phyloP scores from a whole-genome alignment of 2,329 filamentous ascomycete species.

The Aspergillus piperis region DNA sequence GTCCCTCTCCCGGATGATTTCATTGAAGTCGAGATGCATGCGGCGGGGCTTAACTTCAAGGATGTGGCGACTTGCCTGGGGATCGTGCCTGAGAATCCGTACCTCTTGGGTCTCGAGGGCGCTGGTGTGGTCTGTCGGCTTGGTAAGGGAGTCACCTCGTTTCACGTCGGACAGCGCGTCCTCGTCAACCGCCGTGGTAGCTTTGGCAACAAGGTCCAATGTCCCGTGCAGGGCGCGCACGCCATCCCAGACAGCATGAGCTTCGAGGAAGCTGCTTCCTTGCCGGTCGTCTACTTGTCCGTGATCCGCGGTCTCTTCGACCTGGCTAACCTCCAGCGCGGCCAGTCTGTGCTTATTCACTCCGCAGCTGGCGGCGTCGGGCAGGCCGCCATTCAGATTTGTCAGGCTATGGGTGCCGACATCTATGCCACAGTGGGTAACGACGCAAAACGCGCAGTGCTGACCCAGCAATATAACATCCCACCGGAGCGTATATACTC shows the following conservation, averaged over 20 bases:
- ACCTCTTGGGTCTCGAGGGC: slow-evolving; percentile 48
- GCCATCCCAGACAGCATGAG: slow-evolving; percentile 30
- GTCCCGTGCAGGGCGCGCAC: slow-evolving; percentile 12
- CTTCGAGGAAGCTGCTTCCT: slow-evolving; percentile 30
- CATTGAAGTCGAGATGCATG: slow-evolving; percentile 27
- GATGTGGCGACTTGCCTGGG: slow-evolving; percentile 24
- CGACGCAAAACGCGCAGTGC: slow-evolving; percentile 19
- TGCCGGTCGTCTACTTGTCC: slow-evolving; percentile 27
- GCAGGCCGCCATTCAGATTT: slow-evolving; percentile 23
- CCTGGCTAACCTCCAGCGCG: slow-evolving; percentile 18
- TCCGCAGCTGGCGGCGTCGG: slow-evolving; percentile 24
- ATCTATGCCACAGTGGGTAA: slow-evolving; percentile 25
- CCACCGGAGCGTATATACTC: slow-evolving; percentile 26
- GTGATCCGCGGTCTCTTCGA: slow-evolving; percentile 27
- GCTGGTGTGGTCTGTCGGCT: slow-evolving; percentile 42
- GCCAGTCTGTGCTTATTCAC: slow-evolving; percentile 26
- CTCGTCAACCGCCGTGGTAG: slow-evolving; percentile 10
- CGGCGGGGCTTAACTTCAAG: slow-evolving; percentile 23
- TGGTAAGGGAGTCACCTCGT: slow-evolving; percentile 22
- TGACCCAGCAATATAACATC: slow-evolving; percentile 18
- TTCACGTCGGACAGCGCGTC: slow-evolving; percentile 37
- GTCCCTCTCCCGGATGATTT: slow-evolving; percentile 13
- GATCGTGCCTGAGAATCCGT: slow-evolving; percentile 23
- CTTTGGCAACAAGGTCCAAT: slow-evolving; percentile 14
- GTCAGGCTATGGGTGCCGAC: slow-evolving; percentile 8